phyloP scores from a whole-genome alignment of 73 alveolate species.

The Paramecium octaurelia region DNA sequence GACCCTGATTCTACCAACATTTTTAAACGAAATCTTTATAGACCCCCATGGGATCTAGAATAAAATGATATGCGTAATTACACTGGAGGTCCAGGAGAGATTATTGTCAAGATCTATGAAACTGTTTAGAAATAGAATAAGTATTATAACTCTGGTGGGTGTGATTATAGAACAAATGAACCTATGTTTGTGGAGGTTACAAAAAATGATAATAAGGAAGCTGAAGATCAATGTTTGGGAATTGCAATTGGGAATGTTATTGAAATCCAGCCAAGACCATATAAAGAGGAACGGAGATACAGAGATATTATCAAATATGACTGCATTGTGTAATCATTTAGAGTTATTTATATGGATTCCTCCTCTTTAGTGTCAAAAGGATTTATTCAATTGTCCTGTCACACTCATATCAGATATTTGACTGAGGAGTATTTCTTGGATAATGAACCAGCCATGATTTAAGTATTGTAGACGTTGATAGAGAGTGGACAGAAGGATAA shows the following conservation, averaged over 20 bases:
- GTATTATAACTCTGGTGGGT: background rate
- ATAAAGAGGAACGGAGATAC: background rate
- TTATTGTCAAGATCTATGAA: background rate
- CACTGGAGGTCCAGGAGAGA: constrained; percentile 8
- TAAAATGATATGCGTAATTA: background rate
- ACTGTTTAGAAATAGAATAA: background rate
- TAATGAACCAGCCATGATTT: background rate
- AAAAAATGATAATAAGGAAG: background rate
- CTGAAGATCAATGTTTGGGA: background rate
- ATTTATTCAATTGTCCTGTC: background rate
- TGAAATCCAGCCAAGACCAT: background rate
- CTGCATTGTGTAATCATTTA: background rate
- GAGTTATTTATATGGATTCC: background rate
- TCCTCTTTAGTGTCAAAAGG: background rate
- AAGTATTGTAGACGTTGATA: background rate
- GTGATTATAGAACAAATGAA: background rate
- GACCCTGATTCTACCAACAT: background rate
- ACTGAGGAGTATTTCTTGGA: background rate
- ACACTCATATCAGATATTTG: background rate
- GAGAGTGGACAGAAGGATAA: background rate
- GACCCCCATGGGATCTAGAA: background rate
- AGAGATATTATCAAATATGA: background rate
- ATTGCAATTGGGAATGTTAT: background rate
- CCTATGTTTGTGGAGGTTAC: background rate
- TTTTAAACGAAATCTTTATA: background rate